A percentile compares a stretch with the other conserved stretches of the same genome.
Evolutionary conservation across 75 land plant genomes (phyloP).

Genomic region (Cunninghamia lanceolata): DNA sequence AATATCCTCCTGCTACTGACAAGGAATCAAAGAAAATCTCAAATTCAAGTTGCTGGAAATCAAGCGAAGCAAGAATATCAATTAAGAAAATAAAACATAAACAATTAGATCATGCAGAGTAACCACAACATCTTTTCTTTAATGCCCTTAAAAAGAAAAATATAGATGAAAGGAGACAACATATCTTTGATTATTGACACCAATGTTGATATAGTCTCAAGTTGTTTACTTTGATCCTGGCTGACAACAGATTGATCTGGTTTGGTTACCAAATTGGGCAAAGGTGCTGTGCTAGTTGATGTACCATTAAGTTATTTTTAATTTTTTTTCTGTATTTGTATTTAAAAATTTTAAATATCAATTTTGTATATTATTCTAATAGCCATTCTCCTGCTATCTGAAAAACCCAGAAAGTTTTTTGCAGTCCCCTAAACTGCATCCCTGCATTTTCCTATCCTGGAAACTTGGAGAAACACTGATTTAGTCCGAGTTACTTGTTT

Average conservation of each 20-base stretch:
- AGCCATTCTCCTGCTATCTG: too few species aligned
- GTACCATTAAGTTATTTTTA: conserved; percentile 52
- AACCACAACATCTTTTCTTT: background rate
- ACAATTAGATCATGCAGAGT: background rate
- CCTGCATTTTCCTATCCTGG: too few species aligned
- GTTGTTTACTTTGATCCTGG: conserved; percentile 3
- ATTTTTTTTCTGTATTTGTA: too few species aligned
- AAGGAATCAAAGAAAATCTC: background rate
- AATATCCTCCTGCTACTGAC: background rate
- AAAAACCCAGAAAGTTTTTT: too few species aligned
- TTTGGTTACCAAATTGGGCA: conserved; percentile 3
- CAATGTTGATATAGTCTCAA: conserved; percentile 62
- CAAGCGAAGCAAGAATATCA: background rate
- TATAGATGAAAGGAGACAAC: background rate
- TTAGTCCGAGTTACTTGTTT: background rate
- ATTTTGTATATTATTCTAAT: too few species aligned
- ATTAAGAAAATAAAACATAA: background rate
- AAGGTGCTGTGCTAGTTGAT: conserved; percentile 48
- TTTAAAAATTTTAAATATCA: too few species aligned
- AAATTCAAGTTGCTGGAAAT: background rate
- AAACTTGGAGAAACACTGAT: too few species aligned
- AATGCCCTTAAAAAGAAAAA: background rate
- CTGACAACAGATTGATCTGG: conserved; percentile 27
- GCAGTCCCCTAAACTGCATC: too few species aligned
- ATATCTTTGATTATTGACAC: conserved; percentile 61